Conservation (phyloP, 495 filamentous ascomycete genomes). For the Glarea lozoyensis region DNA sequence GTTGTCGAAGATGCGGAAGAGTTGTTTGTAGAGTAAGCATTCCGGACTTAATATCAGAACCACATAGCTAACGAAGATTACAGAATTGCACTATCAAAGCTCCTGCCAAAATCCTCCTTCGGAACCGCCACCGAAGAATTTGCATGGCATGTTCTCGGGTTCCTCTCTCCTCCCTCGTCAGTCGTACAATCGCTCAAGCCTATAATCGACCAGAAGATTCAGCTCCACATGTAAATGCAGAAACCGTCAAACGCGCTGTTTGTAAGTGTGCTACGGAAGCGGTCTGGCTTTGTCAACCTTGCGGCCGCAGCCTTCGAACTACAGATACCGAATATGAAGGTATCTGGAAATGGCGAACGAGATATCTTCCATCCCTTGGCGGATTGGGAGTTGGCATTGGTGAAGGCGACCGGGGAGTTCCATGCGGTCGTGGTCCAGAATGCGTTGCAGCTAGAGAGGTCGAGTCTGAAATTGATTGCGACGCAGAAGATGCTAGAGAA, state of each 20-base stretch:
- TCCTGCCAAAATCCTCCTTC: constrained; percentile 49
- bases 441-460: constrained; percentile 67
- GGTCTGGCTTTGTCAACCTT: constrained; percentile 75
- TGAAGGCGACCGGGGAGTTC: constrained; percentile 77
- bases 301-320: constrained; percentile 58
- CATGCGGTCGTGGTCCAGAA: constrained; percentile 60
- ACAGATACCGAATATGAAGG: constrained; percentile 65
- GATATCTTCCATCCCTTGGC: constrained; percentile 72
- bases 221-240: neutral
- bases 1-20: constrained; percentile 68
- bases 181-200: neutral
- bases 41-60: neutral
- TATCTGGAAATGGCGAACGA: constrained; percentile 80
- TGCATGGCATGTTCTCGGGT: constrained; percentile 63
- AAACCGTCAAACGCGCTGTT: constrained; percentile 41
- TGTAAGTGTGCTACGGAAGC: constrained; percentile 56
- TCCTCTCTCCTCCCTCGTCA: constrained; percentile 39
- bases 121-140: constrained; percentile 66
- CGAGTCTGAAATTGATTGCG: constrained; percentile 74
- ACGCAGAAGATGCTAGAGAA: constrained; percentile 50
- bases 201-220: neutral
- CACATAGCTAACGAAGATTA: constrained; percentile 2
- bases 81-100: constrained; percentile 84
- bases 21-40: constrained; percentile 67
- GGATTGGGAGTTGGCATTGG: constrained; percentile 80